Conservation (phyloP, 257 asterid species). For the Scutellaria barbata region DNA sequence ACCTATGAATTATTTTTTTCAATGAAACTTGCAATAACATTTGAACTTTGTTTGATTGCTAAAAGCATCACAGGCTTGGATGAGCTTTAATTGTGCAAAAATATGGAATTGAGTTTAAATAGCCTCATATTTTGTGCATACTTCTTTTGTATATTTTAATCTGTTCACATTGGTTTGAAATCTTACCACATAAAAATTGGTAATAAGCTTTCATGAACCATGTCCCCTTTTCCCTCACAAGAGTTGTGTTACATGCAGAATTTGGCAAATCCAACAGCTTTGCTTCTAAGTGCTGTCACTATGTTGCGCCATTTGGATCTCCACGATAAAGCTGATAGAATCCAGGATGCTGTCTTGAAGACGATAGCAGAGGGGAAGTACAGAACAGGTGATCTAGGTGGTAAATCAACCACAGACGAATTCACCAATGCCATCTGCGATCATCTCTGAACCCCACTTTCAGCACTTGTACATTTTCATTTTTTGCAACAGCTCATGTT, state of each 20-base stretch:
- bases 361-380: constrained; percentile 92
- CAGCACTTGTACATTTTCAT: constrained; percentile 40
- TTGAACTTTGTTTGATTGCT: neutral
- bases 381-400: constrained; percentile 94
- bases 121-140: neutral
- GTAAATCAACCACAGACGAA: constrained; percentile 75
- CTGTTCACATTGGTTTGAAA: too few relatives aligned
- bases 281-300: constrained; percentile 81
- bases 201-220: neutral
- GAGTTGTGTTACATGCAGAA: constrained; percentile 50
- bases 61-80: neutral
- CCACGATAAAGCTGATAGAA: constrained; percentile 76
- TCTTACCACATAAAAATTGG: too few relatives aligned
- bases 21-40: neutral
- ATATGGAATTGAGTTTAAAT: neutral
- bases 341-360: constrained; percentile 78
- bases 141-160: neutral
- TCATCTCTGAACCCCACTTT: constrained; percentile 48
- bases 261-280: constrained; percentile 95
- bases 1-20: neutral
- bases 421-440: constrained; percentile 90
- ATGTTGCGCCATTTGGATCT: constrained; percentile 85
- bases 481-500: constrained; percentile 40
- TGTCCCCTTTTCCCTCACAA: constrained; percentile 1
- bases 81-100: neutral